phyloP scores from a whole-genome alignment of 495 filamentous ascomycete species.

The Clohesyomyces aquaticus region DNA sequence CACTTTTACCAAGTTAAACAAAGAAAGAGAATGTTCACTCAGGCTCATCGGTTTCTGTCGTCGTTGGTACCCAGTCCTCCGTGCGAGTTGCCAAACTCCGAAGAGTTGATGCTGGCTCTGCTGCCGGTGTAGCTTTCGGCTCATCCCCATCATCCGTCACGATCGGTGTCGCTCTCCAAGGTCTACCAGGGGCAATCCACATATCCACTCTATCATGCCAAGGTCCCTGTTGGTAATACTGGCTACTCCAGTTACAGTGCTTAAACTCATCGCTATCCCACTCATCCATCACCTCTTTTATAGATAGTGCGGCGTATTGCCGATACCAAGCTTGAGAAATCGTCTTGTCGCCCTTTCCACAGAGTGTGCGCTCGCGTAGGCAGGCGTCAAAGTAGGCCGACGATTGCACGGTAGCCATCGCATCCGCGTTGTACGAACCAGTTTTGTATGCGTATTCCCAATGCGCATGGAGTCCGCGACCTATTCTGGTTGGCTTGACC shows the following conservation, averaged over 20 bases:
- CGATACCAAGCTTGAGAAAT: slow-evolving; percentile 3
- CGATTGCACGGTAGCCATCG: background rate
- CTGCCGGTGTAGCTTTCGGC: background rate
- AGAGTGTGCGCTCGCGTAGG: background rate
- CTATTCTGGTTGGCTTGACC: background rate
- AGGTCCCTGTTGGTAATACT: background rate
- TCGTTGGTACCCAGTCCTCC: background rate
- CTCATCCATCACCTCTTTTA: background rate
- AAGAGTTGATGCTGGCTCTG: background rate
- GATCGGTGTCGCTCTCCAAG: background rate
- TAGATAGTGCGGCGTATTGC: background rate
- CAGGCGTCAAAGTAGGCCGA: background rate
- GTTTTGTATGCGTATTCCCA: background rate
- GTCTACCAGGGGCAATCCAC: slow-evolving; percentile 1
- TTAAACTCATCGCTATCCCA: slow-evolving; percentile 7
- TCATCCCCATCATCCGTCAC: slow-evolving; percentile 7
- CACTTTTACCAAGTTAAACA: no score
- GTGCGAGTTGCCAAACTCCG: background rate
- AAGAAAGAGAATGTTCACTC: no score
- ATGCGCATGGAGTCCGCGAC: background rate
- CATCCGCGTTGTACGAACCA: slow-evolving; percentile 4
- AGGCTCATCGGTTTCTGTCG: background rate
- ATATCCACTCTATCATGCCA: background rate
- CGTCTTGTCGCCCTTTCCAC: background rate
- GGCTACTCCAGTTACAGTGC: background rate